Percentiles rank a stretch among this genome's conserved stretches.
phyloP scores from a whole-genome alignment of 345 rosid genomes.

The Carallia pectinifolia region DNA sequence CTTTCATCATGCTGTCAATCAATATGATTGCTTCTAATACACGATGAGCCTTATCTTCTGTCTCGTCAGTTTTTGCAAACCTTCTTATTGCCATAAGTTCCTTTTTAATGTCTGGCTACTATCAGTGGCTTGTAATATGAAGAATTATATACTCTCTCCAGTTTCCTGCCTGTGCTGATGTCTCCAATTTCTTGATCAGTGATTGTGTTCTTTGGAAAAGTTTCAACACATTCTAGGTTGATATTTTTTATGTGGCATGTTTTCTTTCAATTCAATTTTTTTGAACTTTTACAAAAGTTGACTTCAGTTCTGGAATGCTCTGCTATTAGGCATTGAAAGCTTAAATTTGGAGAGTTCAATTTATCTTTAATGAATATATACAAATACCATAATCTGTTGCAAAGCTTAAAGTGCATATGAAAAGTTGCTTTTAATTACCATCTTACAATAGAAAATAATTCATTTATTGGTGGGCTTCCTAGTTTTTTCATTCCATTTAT shows the following conservation, averaged over 20 bases:
- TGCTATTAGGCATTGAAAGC: no score
- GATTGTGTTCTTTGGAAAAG: background rate
- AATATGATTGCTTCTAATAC: background rate
- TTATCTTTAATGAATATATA: no score
- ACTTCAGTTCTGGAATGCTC: conserved; percentile 5
- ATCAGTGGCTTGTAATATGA: background rate
- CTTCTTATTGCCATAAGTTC: background rate
- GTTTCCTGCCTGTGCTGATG: background rate
- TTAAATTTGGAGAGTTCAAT: no score
- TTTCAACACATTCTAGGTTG: background rate
- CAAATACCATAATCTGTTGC: background rate
- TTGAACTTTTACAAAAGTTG: conserved; percentile 6
- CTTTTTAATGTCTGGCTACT: background rate
- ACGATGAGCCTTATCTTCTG: background rate
- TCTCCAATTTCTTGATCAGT: background rate
- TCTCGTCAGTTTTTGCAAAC: conserved; percentile 1
- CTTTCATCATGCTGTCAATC: background rate
- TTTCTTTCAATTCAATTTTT: background rate
- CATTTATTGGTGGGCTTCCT: conserved; percentile 12
- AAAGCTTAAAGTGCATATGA: background rate
- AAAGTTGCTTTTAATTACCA: background rate
- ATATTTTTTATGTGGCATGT: background rate
- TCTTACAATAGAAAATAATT: background rate
- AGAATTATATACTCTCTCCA: background rate
- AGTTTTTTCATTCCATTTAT: conserved; percentile 18